Conservation (phyloP, 2,329 filamentous ascomycete species). For the Alternaria triticimaculans region DNA sequence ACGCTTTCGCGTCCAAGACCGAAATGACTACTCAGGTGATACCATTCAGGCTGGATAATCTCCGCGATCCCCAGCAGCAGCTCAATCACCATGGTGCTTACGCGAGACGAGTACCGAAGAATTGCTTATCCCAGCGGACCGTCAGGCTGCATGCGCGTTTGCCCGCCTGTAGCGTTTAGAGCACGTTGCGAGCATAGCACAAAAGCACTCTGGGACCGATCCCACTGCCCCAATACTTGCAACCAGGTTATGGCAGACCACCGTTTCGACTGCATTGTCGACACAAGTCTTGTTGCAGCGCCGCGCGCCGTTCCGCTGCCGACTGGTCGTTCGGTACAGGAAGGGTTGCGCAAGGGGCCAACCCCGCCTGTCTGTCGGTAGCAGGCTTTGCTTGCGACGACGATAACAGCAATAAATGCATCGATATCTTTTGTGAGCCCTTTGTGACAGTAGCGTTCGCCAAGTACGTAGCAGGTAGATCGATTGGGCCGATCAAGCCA, state of each 20-base stretch:
- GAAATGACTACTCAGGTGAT: conserved; percentile 17
- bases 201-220: not conserved
- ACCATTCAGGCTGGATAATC: conserved; percentile 17
- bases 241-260: conserved; percentile 11
- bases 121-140: conserved; percentile 14
- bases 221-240: conserved; percentile 5
- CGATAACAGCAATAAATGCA: not conserved
- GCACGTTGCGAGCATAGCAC: conserved; percentile 5
- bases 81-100: conserved; percentile 24
- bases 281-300: conserved; percentile 21
- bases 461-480: not conserved
- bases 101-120: conserved; percentile 26
- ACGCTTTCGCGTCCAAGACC: conserved; percentile 21
- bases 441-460: conserved; percentile 1
- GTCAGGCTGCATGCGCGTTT: conserved; percentile 23
- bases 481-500: not conserved
- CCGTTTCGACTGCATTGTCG: conserved; percentile 22
- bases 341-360: conserved; percentile 10
- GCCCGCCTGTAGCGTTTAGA: conserved; percentile 12
- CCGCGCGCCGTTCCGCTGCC: conserved; percentile 34
- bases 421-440: not conserved
- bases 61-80: conserved; percentile 21
- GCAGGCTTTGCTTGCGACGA: not conserved
- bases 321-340: conserved; percentile 9
- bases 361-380: not conserved